Conservation (phyloP, 75 land plant genomes). For the Gnetum montanum region DNA sequence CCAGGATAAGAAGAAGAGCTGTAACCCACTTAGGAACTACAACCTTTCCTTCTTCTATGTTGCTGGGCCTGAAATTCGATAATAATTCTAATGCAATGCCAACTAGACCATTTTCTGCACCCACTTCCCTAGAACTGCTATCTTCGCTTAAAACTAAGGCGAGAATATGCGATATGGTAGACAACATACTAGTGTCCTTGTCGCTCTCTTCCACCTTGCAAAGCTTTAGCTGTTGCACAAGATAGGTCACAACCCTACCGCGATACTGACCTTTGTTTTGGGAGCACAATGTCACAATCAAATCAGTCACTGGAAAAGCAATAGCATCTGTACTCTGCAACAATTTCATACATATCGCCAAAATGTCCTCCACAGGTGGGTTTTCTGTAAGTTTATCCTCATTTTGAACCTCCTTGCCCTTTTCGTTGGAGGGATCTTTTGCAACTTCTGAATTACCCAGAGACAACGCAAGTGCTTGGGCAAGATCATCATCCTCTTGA, state of each 20-base stretch:
- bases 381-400: slow-evolving; percentile 40
- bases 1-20: slow-evolving; percentile 60
- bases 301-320: slow-evolving; percentile 72
- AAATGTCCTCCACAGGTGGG: slow-evolving; percentile 83
- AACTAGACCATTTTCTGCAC: slow-evolving; percentile 59
- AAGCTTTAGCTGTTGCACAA: slow-evolving; percentile 64
- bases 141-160: slow-evolving; percentile 89
- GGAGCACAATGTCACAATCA: slow-evolving; percentile 77
- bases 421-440: slow-evolving; percentile 40
- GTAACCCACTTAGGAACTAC: slow-evolving; percentile 54
- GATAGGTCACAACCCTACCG: slow-evolving; percentile 39
- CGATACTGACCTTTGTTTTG: slow-evolving; percentile 83
- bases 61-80: slow-evolving; percentile 17
- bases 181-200: slow-evolving; percentile 43
- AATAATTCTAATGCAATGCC: slow-evolving; percentile 44
- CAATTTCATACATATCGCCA: slow-evolving; percentile 55
- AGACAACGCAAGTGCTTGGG: slow-evolving; percentile 90
- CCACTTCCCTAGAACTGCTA: slow-evolving; percentile 57
- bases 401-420: slow-evolving; percentile 24
- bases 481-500: slow-evolving; percentile 95
- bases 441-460: slow-evolving; percentile 57
- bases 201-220: slow-evolving; percentile 40
- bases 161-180: slow-evolving; percentile 62
- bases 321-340: slow-evolving; percentile 64
- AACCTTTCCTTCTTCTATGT: slow-evolving; percentile 17